Base-by-base conservation (phyloP, 257 asterid genomes). In the Gardenia jasminoides region DNA sequence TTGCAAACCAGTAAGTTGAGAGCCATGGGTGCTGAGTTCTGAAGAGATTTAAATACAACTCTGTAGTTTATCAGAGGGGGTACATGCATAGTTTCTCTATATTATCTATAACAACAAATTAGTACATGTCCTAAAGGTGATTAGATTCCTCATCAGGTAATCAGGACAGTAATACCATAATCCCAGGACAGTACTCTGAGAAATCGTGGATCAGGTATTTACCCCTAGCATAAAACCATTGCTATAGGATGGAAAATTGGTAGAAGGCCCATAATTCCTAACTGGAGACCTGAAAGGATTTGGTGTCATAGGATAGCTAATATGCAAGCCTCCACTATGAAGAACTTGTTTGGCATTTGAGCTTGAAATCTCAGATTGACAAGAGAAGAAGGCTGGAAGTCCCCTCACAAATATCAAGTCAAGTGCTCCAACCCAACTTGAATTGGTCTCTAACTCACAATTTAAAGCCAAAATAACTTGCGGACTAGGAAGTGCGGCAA, bases 261-360 rank as follows among this genome's bases (percentile, higher is more conserved):
- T 69, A 62, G 80, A 78, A 59, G 80, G 48, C 69, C 74, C 85
- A 79, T 56, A 81, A 70, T 36, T 81, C 80, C 83, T 84, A 54
- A 78, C 85, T 19, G 87, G 87, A 48, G 87, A 84, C 31, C 87
- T 83, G 81, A 84, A 84, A 69, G 87, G 87, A 75, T 84, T 85
- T n/a, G 88, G 84, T 22, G 85, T 85, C 54, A 79, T 79, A 3
- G 85, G 88, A 77, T 79, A 76, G 75, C 82, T 82, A 36, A 85
- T 79, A 56, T 48, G 79, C 68, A 85, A 72, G 43, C 85, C 82
- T 56, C 76, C 76, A 43, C 41, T 30, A 20, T 77, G 80, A 76
- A 85, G 80, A 17, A 71, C 76, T 64, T 67, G 85, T 67, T 85
- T 82, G 59, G 81, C 76, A 75, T 73, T 76, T 36, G 77, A 72